These are phyloP conservation scores for Anethum foeniculum DNA, from an alignment of 140 eudicot species.

Conservation along the genomic window DNA sequence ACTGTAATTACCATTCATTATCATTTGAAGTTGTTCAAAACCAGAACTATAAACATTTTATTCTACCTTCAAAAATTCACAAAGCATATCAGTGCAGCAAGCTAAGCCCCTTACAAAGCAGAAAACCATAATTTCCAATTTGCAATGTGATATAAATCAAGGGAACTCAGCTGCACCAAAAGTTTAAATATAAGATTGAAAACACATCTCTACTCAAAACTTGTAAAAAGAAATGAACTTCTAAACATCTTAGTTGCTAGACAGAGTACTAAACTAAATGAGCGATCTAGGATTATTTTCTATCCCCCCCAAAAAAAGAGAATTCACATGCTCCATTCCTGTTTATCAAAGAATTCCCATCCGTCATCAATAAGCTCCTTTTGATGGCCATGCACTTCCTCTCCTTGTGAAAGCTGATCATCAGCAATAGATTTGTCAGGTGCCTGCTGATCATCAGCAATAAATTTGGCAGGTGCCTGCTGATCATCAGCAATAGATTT, in stretches of 20 bases:
- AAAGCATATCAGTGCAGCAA: not conserved
- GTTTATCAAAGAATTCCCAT: constrained; percentile 10
- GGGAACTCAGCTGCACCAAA: not conserved
- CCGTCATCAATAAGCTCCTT: constrained; percentile 10
- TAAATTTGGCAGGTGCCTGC: not conserved
- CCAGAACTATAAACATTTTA: not conserved
- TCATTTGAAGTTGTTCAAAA: not conserved
- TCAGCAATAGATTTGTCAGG: not conserved
- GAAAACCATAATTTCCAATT: not conserved
- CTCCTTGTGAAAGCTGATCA: constrained; percentile 13
- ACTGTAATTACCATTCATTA: too few species aligned
- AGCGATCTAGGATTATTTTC: not conserved
- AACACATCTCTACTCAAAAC: not conserved
- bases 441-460: not conserved
- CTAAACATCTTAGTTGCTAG: not conserved
- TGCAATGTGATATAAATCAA: not conserved
- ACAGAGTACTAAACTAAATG: not conserved
- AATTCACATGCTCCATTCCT: not conserved
- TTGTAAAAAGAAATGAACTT: not conserved
- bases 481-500: not conserved
- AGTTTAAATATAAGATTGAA: not conserved
- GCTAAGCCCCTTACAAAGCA: too few species aligned
- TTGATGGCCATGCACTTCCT: not conserved
- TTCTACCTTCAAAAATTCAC: not conserved
- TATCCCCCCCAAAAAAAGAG: too few species aligned